Base-by-base conservation (phyloP, 352 stramenopile genomes). In the Pythium grandisporangium region DNA sequence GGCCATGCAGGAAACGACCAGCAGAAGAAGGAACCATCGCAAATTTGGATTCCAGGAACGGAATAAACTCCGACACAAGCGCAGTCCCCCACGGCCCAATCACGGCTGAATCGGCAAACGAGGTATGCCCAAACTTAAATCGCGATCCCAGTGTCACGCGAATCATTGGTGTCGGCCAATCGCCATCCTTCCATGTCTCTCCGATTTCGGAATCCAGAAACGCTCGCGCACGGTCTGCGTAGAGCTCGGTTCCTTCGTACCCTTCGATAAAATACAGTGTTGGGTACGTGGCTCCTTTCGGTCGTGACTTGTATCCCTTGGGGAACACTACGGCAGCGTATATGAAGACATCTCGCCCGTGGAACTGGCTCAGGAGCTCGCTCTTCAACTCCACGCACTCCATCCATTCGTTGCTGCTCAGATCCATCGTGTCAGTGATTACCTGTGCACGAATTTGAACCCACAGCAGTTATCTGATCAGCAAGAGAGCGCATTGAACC, bases 261-360 rank as follows among this genome's bases (percentile, higher is more conserved):
- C 75, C 75, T 61, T 88, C 75, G 37, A 88, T 75, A 47, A 82
- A 85, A 62, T 82, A 88, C 10, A 88, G 65, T 3, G 68, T 77
- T 2, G 75, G 71, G 40, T 70, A 82, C 17, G 48, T 45, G 13
- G 19, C 33, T 12, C 27, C 32, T 2, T 49, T n/a, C 3, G 48
- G 24, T 2, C 50, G 27, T 1, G 39, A n/a, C 17, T 70, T 43
- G 50, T 79, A 88, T 23, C 66, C 55, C 37, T 77, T 76, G 7
- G 75, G 71, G 5, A 88, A 53, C 16, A 84, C 67, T 23, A 83
- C 54, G 0, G 75, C 75, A 7, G 71, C 71, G 37, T 68, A 81
- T 58, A 88, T 85, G 38, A 64, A 66, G 7, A 88, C 70, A 27
- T 84, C 64, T 30, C 78, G 55, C 7, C 62, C 52, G 51, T 88